Conservation (phyloP, 176 grass and related monocot species). For the Coix lacrymajobi region DNA sequence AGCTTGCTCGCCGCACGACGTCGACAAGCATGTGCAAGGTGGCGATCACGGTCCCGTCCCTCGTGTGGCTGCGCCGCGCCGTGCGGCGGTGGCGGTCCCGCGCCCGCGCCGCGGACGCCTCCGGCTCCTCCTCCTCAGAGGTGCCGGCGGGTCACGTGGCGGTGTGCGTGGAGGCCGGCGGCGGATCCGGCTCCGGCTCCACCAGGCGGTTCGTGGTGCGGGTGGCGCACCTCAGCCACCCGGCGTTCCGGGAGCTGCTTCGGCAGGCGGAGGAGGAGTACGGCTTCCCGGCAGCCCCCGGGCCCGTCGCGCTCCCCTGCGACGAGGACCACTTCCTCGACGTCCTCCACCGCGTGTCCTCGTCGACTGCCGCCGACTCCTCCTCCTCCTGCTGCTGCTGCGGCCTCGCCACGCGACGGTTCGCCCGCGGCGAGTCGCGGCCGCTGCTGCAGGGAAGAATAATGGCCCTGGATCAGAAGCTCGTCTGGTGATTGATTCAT, state of each 20-base stretch:
- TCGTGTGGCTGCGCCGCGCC: constrained; percentile 24
- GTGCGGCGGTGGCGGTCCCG: constrained; percentile 23
- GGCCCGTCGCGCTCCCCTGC: constrained; percentile 39
- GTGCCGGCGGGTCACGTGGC: constrained; percentile 48
- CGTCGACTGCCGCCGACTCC: not conserved
- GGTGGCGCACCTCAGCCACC: constrained; percentile 35
- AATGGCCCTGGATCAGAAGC: constrained; percentile 6
- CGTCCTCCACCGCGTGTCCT: constrained; percentile 29
- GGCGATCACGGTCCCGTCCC: constrained; percentile 23
- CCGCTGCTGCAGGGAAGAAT: constrained; percentile 26
- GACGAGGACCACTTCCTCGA: constrained; percentile 30
- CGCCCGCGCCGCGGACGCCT: not conserved
- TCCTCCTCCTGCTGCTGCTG: not conserved
- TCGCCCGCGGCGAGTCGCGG: not conserved
- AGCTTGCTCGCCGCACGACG: not conserved
- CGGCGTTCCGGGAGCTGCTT: constrained; percentile 36
- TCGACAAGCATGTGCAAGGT: constrained; percentile 33
- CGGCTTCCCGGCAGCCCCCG: constrained; percentile 21
- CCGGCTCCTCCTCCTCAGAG: not conserved
- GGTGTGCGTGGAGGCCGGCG: constrained; percentile 6
- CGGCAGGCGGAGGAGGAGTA: constrained; percentile 42
- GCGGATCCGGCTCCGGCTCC: not conserved
- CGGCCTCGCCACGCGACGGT: not conserved
- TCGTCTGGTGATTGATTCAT: constrained; percentile 8
- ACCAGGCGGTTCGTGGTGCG: constrained; percentile 34